Conservation (phyloP, 345 rosid genomes). For the Syzygium oleosum region DNA sequence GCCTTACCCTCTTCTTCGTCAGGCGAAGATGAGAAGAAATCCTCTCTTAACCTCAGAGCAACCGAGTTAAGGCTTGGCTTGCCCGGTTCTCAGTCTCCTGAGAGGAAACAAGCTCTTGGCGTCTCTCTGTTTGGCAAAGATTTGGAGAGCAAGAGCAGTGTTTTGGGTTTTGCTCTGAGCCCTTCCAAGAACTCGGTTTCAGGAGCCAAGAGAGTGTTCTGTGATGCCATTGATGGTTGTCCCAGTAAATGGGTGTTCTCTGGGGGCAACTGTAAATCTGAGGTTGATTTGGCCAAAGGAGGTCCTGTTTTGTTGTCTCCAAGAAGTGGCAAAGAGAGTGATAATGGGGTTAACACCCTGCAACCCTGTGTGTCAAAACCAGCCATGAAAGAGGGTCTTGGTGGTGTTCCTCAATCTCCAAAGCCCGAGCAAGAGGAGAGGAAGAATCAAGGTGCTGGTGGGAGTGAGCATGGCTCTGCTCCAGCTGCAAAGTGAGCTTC, state of each 20-base stretch:
- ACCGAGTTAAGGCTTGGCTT: conserved; percentile 68
- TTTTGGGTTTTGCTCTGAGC: conserved; percentile 14
- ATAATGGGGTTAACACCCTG: conserved; percentile 10
- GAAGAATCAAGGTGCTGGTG: conserved; percentile 8
- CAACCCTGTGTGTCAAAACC: conserved; percentile 10
- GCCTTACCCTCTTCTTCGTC: conserved; percentile 25
- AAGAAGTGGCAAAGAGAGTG: conserved; percentile 10
- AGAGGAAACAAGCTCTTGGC: conserved; percentile 31
- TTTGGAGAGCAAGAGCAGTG: conserved; percentile 15
- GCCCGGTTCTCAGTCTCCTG: conserved; percentile 56
- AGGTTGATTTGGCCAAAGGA: conserved; percentile 13
- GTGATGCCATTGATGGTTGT: conserved; percentile 45
- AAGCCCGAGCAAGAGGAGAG: conserved; percentile 24
- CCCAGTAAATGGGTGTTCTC: conserved; percentile 38
- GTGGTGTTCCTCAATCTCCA: conserved; percentile 18
- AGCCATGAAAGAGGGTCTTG: conserved; percentile 19
- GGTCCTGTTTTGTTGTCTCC: conserved; percentile 23
- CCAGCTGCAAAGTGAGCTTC: conserved; percentile 57
- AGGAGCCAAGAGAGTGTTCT: conserved; percentile 63
- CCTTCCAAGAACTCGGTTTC: conserved; percentile 35
- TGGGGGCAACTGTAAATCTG: conserved; percentile 11
- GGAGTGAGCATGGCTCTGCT: conserved; percentile 27
- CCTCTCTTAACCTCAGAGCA: conserved; percentile 38
- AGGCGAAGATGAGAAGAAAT: conserved; percentile 5
- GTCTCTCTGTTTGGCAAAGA: conserved; percentile 52